Evolutionary conservation across 2,329 filamentous ascomycete species (phyloP).

Genomic region (Sporothrix protearum): DNA sequence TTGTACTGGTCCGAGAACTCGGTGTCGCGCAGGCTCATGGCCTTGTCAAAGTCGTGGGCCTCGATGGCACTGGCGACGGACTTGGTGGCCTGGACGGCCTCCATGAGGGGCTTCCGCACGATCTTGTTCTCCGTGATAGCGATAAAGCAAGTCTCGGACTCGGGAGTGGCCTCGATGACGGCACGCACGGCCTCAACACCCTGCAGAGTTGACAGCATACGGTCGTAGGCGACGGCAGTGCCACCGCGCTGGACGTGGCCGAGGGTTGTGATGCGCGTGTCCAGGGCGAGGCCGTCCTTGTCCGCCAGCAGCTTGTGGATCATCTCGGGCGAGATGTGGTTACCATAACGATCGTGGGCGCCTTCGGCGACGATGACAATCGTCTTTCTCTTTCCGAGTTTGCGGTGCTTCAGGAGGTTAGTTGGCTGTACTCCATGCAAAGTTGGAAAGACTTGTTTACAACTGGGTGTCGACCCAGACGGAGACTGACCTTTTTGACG

Average conservation of each 20-base stretch:
- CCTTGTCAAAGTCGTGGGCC: slow-evolving; percentile 77
- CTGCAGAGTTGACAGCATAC: slow-evolving; percentile 87
- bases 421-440: no score
- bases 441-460: no score
- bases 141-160: slow-evolving; percentile 90
- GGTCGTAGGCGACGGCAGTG: slow-evolving; percentile 86
- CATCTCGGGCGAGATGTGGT: slow-evolving; percentile 74
- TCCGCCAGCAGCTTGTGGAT: slow-evolving; percentile 87
- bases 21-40: slow-evolving; percentile 83
- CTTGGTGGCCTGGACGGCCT: slow-evolving; percentile 84
- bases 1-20: slow-evolving; percentile 92
- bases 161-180: slow-evolving; percentile 81
- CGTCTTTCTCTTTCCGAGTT: slow-evolving; percentile 89
- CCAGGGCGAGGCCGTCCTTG: slow-evolving; percentile 68
- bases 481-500: slow-evolving; percentile 62
- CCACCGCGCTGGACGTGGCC: slow-evolving; percentile 98
- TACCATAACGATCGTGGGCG: slow-evolving; percentile 77
- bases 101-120: slow-evolving; percentile 79
- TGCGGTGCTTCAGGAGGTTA: slow-evolving; percentile 62
- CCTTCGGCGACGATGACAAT: slow-evolving; percentile 98
- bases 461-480: no score
- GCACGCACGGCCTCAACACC: slow-evolving; percentile 92
- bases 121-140: slow-evolving; percentile 98
- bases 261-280: slow-evolving; percentile 90
- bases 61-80: slow-evolving; percentile 78